A percentile compares a stretch with the other conserved stretches of the same genome.
phyloP scores from a whole-genome alignment of 2,329 filamentous ascomycete species.

The Pestalotiopsis sp. region DNA sequence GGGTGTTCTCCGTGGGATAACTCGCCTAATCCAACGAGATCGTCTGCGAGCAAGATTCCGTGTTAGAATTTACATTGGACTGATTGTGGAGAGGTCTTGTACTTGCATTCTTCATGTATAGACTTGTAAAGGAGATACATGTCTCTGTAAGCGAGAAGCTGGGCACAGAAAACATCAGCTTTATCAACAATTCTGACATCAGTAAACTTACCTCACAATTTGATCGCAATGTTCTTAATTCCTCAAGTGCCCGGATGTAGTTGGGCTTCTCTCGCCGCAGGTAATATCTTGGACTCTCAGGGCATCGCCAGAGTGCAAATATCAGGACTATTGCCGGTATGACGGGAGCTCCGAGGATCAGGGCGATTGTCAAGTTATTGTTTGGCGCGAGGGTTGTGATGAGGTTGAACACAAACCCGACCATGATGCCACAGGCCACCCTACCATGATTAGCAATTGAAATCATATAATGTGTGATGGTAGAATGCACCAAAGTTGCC shows the following conservation, averaged over 20 bases:
- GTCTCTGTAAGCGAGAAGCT: slow-evolving; percentile 38
- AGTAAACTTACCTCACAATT: slow-evolving; percentile 28
- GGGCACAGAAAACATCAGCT: not conserved
- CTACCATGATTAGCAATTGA: slow-evolving; percentile 11
- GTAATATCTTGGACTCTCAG: slow-evolving; percentile 36
- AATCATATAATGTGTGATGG: too few relatives aligned
- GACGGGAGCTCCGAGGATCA: slow-evolving; percentile 33
- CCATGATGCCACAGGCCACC: slow-evolving; percentile 37
- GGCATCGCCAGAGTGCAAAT: slow-evolving; percentile 31
- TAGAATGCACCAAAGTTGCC: slow-evolving; percentile 39
- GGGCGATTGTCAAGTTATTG: slow-evolving; percentile 20
- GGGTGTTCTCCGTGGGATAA: not conserved
- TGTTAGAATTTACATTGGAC: too few relatives aligned
- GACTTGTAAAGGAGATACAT: slow-evolving; percentile 36
- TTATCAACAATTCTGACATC: not conserved
- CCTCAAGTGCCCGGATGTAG: slow-evolving; percentile 28
- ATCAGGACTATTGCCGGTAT: slow-evolving; percentile 29
- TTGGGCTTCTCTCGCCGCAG: slow-evolving; percentile 29
- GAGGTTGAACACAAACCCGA: slow-evolving; percentile 32
- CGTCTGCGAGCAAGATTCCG: too few relatives aligned
- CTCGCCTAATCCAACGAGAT: not conserved
- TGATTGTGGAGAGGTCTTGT: too few relatives aligned
- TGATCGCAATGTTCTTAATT: slow-evolving; percentile 27
- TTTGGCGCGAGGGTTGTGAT: slow-evolving; percentile 18
- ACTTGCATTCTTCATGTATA: not conserved